These are phyloP conservation scores for Cylindrodendrum hubeiense DNA, from an alignment of 2,329 filamentous ascomycete species.

Conservation along the genomic window DNA sequence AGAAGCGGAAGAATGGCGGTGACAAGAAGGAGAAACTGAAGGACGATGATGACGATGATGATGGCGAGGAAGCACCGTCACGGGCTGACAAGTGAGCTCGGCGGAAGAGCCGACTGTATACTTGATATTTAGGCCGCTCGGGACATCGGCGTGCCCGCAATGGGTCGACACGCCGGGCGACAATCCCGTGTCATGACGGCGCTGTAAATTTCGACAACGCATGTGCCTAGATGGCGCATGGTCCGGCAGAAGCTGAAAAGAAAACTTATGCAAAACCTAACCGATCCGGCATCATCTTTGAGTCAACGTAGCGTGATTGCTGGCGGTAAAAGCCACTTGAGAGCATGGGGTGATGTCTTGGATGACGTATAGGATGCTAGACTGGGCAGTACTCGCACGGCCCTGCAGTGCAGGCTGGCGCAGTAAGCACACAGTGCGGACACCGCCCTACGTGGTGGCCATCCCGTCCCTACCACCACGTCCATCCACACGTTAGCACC, in stretches of 20 bases:
- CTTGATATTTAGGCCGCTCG: background rate
- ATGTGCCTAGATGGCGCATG: background rate
- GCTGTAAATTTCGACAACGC: background rate
- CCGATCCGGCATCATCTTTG: conserved; percentile 7
- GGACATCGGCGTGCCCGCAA: conserved; percentile 16
- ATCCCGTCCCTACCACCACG: background rate
- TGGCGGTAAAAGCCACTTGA: conserved; percentile 5
- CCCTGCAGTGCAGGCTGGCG: background rate
- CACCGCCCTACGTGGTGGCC: background rate
- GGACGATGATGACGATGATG: conserved; percentile 51
- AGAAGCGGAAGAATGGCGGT: conserved; percentile 55
- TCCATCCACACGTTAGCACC: conserved; percentile 8
- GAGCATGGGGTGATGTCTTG: conserved; percentile 22
- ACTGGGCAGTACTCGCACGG: background rate
- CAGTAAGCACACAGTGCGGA: conserved; percentile 6
- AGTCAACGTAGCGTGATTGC: conserved; percentile 18
- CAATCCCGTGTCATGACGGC: conserved; percentile 15
- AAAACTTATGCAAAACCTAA: background rate
- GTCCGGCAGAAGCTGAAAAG: conserved; percentile 4
- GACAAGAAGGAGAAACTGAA: conserved; percentile 54
- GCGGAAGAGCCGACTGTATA: conserved; percentile 1
- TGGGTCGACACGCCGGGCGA: background rate
- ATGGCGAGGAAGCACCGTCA: conserved; percentile 28
- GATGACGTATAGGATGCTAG: conserved; percentile 14
- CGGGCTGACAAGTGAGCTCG: conserved; percentile 5